phyloP scores from a whole-genome alignment of 768 basidiomycete species.

The Sarcodon aspratus region DNA sequence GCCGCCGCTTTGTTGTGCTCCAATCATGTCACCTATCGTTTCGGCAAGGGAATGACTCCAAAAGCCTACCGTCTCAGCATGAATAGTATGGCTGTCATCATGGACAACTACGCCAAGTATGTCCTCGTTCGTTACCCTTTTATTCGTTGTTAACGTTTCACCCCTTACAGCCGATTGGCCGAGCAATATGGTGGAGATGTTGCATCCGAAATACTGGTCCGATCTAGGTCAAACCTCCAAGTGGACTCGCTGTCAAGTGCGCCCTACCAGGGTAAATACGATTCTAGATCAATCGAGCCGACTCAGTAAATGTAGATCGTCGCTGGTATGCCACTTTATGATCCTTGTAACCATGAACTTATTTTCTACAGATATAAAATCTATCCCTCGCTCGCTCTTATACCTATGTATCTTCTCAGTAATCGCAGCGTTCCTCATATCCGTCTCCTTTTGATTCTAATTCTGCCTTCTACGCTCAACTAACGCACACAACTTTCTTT shows the following conservation, averaged over 20 bases:
- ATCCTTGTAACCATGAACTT: too few relatives aligned
- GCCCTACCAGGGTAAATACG: constrained; percentile 10
- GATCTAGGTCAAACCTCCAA: constrained; percentile 44
- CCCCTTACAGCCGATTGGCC: constrained; percentile 46
- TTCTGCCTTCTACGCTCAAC: too few relatives aligned
- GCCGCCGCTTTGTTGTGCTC: constrained; percentile 56
- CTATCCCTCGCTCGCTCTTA: too few relatives aligned
- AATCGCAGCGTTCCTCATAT: too few relatives aligned
- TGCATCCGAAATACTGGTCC: constrained; percentile 44
- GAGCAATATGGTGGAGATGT: constrained; percentile 62
- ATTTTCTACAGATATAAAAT: too few relatives aligned
- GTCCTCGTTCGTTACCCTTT: constrained; percentile 13
- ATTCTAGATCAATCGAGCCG: too few relatives aligned
- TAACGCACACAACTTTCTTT: too few relatives aligned
- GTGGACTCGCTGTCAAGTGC: constrained; percentile 19
- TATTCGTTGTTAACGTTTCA: neutral
- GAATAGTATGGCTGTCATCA: constrained; percentile 69
- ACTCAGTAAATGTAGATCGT: too few relatives aligned
- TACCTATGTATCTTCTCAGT: too few relatives aligned
- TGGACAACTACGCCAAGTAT: constrained; percentile 76
- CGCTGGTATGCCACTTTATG: too few relatives aligned
- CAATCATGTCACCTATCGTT: constrained; percentile 79
- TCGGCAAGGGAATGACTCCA: constrained; percentile 84
- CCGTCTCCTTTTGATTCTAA: too few relatives aligned
- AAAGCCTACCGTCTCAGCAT: constrained; percentile 69